Percentiles rank a stretch among this genome's conserved stretches.
Evolutionary conservation across 352 stramenopile genomes (phyloP).

Genomic region (Plasmopara viticola): DNA sequence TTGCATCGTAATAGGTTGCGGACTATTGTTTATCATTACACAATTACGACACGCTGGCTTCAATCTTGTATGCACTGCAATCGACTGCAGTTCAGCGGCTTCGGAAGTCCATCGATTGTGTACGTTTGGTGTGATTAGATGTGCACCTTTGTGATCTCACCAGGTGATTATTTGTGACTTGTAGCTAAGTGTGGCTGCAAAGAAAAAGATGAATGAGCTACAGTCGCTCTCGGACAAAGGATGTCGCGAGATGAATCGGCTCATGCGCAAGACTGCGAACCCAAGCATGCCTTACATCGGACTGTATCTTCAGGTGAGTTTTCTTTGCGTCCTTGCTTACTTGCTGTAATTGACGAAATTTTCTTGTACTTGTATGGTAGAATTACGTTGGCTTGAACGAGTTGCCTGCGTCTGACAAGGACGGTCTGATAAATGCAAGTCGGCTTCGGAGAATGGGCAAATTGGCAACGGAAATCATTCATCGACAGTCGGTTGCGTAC

Average conservation of each 20-base stretch:
- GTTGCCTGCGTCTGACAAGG: slow-evolving; percentile 63
- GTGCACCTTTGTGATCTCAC: neutral
- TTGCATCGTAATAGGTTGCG: slow-evolving; percentile 35
- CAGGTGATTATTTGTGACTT: slow-evolving; percentile 4
- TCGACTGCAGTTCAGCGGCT: slow-evolving; percentile 83
- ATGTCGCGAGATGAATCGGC: slow-evolving; percentile 77
- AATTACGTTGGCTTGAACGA: slow-evolving; percentile 77
- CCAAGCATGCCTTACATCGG: slow-evolving; percentile 85
- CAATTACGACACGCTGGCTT: slow-evolving; percentile 79
- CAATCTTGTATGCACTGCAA: slow-evolving; percentile 81
- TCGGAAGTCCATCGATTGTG: slow-evolving; percentile 62
- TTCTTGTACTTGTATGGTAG: slow-evolving; percentile 22
- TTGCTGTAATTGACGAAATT: neutral
- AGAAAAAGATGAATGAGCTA: slow-evolving; percentile 75
- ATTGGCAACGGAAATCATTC: slow-evolving; percentile 70
- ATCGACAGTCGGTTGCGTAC: slow-evolving; percentile 64
- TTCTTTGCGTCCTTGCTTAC: neutral
- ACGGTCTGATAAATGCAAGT: slow-evolving; percentile 59
- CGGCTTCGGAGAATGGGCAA: slow-evolving; percentile 68
- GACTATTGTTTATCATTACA: slow-evolving; percentile 64
- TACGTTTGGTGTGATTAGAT: slow-evolving; percentile 26
- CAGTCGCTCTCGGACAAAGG: slow-evolving; percentile 74
- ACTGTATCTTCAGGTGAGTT: slow-evolving; percentile 70
- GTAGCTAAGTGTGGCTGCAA: slow-evolving; percentile 50
- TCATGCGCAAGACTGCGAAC: slow-evolving; percentile 69